Evolutionary conservation across 441 rosid genomes (phyloP).

Genomic region (Manihot esculenta): DNA sequence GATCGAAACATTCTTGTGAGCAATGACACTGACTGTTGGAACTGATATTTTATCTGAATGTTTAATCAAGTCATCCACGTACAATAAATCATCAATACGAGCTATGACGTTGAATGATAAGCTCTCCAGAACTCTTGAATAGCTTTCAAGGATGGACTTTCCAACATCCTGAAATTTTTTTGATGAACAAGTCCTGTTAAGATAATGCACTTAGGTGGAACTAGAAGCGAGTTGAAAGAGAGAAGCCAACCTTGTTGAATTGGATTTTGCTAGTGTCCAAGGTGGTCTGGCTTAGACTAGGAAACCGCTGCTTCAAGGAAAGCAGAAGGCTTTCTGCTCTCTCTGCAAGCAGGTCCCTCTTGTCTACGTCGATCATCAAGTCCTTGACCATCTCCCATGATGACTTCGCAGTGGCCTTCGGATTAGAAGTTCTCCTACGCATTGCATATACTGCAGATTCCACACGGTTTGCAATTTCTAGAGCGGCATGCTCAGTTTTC

Average conservation of each 20-base stretch:
- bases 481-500: constrained; percentile 87
- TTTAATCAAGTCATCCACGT: constrained; percentile 80
- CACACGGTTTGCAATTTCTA: constrained; percentile 85
- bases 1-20: constrained; percentile 47
- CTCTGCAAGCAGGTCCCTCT: constrained; percentile 75
- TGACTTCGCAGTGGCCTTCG: constrained; percentile 48
- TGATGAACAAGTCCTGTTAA: neutral
- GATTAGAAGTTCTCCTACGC: constrained; percentile 50
- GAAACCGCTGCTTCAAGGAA: constrained; percentile 87
- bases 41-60: constrained; percentile 56
- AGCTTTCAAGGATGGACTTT: constrained; percentile 93
- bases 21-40: constrained; percentile 45
- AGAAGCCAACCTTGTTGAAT: constrained; percentile 65
- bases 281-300: constrained; percentile 84
- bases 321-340: constrained; percentile 85
- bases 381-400: constrained; percentile 97
- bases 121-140: constrained; percentile 91
- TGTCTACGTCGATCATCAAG: constrained; percentile 77
- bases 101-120: constrained; percentile 87
- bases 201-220: too few species aligned
- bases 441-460: constrained; percentile 80
- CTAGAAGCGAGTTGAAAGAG: neutral
- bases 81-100: constrained; percentile 83
- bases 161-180: constrained; percentile 83
- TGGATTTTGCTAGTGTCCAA: constrained; percentile 95